Evolutionary conservation across 495 filamentous ascomycete species (phyloP), one percentile per base, ranked within the genome.

Genomic region (Bryoglossum gracile): DNA sequence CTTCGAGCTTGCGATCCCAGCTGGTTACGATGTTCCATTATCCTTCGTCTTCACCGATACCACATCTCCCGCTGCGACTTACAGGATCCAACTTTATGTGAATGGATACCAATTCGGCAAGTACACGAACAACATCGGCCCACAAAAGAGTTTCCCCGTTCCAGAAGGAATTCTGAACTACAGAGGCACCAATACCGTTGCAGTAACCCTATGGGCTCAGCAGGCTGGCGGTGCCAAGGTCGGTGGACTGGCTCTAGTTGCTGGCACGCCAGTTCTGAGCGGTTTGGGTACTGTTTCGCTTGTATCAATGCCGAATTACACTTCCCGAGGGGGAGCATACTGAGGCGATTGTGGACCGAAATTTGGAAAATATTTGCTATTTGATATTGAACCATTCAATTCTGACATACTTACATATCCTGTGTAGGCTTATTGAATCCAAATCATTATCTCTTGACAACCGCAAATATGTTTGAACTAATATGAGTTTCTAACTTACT

Each of bases 101-200:
- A 87, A 87, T 60, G 84, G 84, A 4, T 87, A 74, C 56, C 82
- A 87, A 62, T 86, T 77, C 46, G 84, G 78, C 1, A 80, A 84
- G 63, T 81, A 79, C 26, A 14, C 67, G 17, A 71, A 73, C 53
- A 73, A 87, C 32, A 63, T 87, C 45, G 86, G 86, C 4, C 86
- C 86, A 11, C 85, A 89, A 67, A 82, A 72, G 4, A 64, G 69
- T 47, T 84, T 75, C 61, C 79, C 78, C 5, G 79, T 85, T 10
- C 82, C 82, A 0, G 75, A 86, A 58, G 82, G 81, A 19, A 77
- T 86, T 19, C 53, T 86, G 40, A 76, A 84, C 51, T 78, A 84
- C 59, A 67, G 64, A 2, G 82, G 80, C 0, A 66, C 64, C 38
- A 86, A 86, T 47, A 75, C 65, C 46, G 42, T 85, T 13, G 79